These are phyloP conservation scores for Agapanthus africanus DNA, from an alignment of 106 monocot species.

Conservation along the genomic window DNA sequence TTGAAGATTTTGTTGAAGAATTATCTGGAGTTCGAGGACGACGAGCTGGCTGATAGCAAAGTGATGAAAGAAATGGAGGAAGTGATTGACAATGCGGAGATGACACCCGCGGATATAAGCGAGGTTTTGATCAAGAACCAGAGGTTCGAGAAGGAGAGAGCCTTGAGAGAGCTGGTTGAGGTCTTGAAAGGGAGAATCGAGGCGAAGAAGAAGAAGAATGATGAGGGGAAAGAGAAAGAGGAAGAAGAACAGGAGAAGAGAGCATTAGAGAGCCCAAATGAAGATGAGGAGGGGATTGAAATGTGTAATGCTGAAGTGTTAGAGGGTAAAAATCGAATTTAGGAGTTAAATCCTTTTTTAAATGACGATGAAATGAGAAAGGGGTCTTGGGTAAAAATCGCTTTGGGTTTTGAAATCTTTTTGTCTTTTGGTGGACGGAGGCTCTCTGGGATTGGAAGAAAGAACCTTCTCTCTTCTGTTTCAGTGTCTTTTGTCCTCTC, in stretches of 20 bases:
- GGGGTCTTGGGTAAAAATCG: no score
- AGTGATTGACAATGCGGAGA: constrained; percentile 41
- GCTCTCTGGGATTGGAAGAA: background rate
- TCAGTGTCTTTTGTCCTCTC: background rate
- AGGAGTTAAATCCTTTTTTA: background rate
- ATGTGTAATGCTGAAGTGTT: background rate
- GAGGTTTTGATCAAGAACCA: constrained; percentile 77
- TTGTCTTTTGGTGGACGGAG: constrained; percentile 5
- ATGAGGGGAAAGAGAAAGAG: constrained; percentile 11
- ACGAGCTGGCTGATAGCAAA: background rate
- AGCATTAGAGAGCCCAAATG: constrained; percentile 58
- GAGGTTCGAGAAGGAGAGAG: constrained; percentile 28
- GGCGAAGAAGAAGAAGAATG: constrained; percentile 9
- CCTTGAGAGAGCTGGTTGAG: constrained; percentile 28
- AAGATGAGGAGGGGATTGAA: constrained; percentile 6
- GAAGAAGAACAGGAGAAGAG: constrained; percentile 63
- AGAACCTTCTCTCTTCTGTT: constrained; percentile 1
- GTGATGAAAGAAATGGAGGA: constrained; percentile 38
- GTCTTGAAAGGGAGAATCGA: constrained; percentile 20
- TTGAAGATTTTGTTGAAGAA: constrained; percentile 64
- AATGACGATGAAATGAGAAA: background rate
- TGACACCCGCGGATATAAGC: constrained; percentile 82
- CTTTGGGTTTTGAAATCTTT: background rate
- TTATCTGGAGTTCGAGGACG: constrained; percentile 43
- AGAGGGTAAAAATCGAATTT: background rate